Base-by-base conservation (phyloP, 1,284 basidiomycete species). In the Papiliotrema nemorosa region DNA sequence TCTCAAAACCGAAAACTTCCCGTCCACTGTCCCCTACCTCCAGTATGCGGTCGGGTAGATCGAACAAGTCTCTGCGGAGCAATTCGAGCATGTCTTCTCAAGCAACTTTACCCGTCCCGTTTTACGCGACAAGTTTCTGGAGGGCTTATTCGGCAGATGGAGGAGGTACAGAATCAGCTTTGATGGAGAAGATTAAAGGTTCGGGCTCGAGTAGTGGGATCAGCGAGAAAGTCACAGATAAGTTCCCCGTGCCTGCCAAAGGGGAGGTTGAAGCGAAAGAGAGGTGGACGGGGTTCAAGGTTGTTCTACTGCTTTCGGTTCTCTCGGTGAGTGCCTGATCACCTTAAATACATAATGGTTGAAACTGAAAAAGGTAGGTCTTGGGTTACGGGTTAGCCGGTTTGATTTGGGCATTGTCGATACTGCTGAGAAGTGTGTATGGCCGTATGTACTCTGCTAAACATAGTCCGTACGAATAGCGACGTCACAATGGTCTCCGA, bases 401-500 rank as follows among this genome's bases (percentile, higher is more conserved):
- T 7, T 47, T 61, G 6, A 40, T 42, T 14, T 64, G 62, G 62
- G 50, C 60, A 7, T 12, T 58, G 20, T 29, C 53, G 27, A 53
- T 64, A 18, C 24, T 60, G 25, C 49, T 55, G 3, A 35, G 60
- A 44, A 48, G 55, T 57, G 29, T 47, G 55, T 46, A 6, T 16
- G 2, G 4, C 24, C 33, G 14, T 10, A 40, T 35, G 9, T 24
- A 22, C 18, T 36, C 50, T 43, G 40, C 49, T 53, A 27, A 47
- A 13, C 3, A 21, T 25, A 59, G 58, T 58, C 39, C 50, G 33
- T 20, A 33, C 22, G 9, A 45, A 59, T 22, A 59, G 57, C 40
- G 57, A 60, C n/a, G 60, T 64, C 9, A 59, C 58, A 5, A 54
- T 62, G 46, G 58, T 58, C 0, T 50, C 62, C 2, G 62, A 64